Evolutionary conservation across 2,329 filamentous ascomycete species (phyloP).

Genomic region (Pseudopyricularia javanii): DNA sequence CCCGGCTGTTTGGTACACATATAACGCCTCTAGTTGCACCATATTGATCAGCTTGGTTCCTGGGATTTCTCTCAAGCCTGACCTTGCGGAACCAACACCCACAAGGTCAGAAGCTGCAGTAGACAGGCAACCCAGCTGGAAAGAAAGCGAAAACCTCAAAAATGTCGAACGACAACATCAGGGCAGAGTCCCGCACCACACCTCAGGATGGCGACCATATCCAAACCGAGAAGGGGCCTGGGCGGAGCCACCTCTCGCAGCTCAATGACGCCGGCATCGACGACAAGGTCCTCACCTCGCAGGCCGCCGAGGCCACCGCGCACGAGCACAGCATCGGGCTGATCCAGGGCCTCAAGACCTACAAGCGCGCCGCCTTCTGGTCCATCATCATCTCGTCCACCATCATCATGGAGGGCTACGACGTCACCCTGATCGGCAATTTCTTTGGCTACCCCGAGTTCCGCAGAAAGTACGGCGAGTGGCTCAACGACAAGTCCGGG

Average conservation of each 20-base stretch:
- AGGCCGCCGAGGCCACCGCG: conserved; percentile 21
- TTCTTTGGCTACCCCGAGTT: conserved; percentile 31
- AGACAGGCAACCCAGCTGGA: no score
- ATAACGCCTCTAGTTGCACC: neutral
- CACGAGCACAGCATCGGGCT: conserved; percentile 23
- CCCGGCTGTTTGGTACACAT: no score
- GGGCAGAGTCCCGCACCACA: neutral
- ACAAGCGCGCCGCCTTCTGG: conserved; percentile 26
- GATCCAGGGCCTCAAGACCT: conserved; percentile 22
- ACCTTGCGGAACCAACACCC: neutral
- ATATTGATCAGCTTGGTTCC: neutral
- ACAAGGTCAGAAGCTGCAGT: no score
- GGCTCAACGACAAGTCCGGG: conserved; percentile 16
- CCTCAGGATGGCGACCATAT: neutral
- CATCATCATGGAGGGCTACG: conserved; percentile 39
- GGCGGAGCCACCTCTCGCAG: conserved; percentile 12
- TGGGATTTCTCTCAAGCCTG: neutral
- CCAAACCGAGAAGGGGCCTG: conserved; percentile 12
- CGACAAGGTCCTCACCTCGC: conserved; percentile 23
- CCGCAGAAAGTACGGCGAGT: conserved; percentile 26
- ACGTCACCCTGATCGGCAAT: conserved; percentile 30
- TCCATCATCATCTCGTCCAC: conserved; percentile 13
- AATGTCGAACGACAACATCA: neutral
- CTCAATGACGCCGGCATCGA: conserved; percentile 16
- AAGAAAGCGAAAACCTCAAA: neutral